phyloP scores from a whole-genome alignment of 2,329 filamentous ascomycete genomes.

The Fusarium lyarnte region DNA sequence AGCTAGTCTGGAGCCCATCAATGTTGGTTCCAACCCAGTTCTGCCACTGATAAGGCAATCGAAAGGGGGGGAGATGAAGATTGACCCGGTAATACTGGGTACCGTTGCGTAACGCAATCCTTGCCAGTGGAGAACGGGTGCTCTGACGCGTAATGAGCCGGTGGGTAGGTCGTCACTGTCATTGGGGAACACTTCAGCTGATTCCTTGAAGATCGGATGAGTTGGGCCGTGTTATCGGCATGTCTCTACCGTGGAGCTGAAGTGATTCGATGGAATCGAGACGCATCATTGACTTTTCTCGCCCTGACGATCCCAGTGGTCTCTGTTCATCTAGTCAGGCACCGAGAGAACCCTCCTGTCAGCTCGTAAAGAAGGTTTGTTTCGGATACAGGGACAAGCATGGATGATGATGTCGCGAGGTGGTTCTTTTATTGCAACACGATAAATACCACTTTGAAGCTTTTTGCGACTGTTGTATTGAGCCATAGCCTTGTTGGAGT shows the following conservation, averaged over 20 bases:
- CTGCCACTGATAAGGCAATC: slow-evolving; percentile 3
- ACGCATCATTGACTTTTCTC: slow-evolving; percentile 8
- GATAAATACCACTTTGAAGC: not conserved
- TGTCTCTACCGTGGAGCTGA: not conserved
- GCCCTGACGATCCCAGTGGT: slow-evolving; percentile 5
- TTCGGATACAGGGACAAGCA: not conserved
- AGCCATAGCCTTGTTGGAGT: not conserved
- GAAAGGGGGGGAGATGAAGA: slow-evolving; percentile 26
- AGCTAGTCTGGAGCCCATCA: slow-evolving; percentile 4
- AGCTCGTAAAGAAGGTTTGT: slow-evolving; percentile 16
- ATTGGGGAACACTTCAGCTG: slow-evolving; percentile 3
- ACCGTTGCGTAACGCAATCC: slow-evolving; percentile 19
- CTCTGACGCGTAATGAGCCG: slow-evolving; percentile 17
- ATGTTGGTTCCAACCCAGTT: not conserved
- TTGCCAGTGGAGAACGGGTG: slow-evolving; percentile 7
- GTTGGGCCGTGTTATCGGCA: not conserved
- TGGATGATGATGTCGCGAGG: not conserved
- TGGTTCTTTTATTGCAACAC: not conserved
- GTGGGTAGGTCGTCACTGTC: slow-evolving; percentile 1
- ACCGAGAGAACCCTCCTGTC: not conserved
- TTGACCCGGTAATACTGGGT: slow-evolving; percentile 14
- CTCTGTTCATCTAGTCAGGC: slow-evolving; percentile 2
- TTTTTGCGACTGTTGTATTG: not conserved
- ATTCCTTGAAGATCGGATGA: not conserved
- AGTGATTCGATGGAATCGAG: not conserved